Conservation (phyloP, 495 filamentous ascomycete species). For the Penicillium crystallinum region DNA sequence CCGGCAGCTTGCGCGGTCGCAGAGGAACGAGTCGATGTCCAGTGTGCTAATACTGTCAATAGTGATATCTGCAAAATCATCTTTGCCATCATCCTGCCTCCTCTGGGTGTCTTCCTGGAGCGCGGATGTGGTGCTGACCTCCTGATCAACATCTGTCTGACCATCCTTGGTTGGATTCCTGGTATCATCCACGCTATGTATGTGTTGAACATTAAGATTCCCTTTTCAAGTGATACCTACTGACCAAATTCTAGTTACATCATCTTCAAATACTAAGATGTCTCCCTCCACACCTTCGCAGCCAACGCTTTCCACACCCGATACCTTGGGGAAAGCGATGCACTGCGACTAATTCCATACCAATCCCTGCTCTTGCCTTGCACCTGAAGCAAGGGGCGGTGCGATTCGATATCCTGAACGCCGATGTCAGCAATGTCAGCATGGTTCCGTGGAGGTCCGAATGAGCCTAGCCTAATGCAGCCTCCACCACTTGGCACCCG, state of each 20-base stretch:
- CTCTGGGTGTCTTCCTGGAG: constrained; percentile 88
- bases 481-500: constrained; percentile 26
- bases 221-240: neutral
- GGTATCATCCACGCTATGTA: constrained; percentile 73
- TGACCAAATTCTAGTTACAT: constrained; percentile 40
- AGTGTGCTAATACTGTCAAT: constrained; percentile 3
- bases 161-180: constrained; percentile 75
- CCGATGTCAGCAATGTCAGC: constrained; percentile 16
- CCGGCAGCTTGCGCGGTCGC: neutral
- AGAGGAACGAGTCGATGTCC: neutral
- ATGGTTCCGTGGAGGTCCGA: constrained; percentile 33
- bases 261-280: constrained; percentile 50
- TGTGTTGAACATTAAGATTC: constrained; percentile 10
- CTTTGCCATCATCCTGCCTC: constrained; percentile 79
- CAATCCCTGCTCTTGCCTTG: neutral
- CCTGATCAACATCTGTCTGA: constrained; percentile 82
- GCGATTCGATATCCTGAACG: constrained; percentile 11
- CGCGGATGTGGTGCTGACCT: constrained; percentile 77
- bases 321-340: neutral
- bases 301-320: neutral
- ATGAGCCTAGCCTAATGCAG: constrained; percentile 27
- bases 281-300: neutral
- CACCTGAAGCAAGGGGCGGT: neutral
- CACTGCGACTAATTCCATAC: neutral
- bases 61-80: constrained; percentile 94